These are phyloP conservation scores for Aspergillus pseudoterreus DNA, from an alignment of 2,329 filamentous ascomycete species.

Conservation along the genomic window DNA sequence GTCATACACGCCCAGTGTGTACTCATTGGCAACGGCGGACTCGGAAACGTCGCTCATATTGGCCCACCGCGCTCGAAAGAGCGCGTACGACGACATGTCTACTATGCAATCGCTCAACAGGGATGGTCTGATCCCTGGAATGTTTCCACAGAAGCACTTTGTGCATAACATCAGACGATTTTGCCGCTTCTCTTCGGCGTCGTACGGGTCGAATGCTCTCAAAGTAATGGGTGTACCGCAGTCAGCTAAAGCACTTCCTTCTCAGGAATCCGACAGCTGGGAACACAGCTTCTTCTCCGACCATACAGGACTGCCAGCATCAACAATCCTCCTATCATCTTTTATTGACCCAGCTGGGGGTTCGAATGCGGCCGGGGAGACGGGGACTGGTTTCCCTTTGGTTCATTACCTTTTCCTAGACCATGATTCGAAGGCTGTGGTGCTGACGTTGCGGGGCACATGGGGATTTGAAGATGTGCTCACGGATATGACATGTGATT, in stretches of 20 bases:
- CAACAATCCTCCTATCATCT: slow-evolving; percentile 60
- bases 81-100: slow-evolving; percentile 44
- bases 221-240: slow-evolving; percentile 45
- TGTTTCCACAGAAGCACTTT: slow-evolving; percentile 45
- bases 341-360: slow-evolving; percentile 68
- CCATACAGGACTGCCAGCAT: slow-evolving; percentile 42
- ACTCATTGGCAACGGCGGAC: slow-evolving; percentile 42
- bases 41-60: slow-evolving; percentile 45
- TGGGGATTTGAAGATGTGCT: slow-evolving; percentile 71
- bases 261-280: slow-evolving; percentile 32
- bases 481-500: slow-evolving; percentile 71
- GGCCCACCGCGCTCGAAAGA: slow-evolving; percentile 39
- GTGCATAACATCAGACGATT: slow-evolving; percentile 46
- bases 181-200: slow-evolving; percentile 46
- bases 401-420: slow-evolving; percentile 72
- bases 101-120: slow-evolving; percentile 41
- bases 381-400: slow-evolving; percentile 63
- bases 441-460: slow-evolving; percentile 69
- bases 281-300: slow-evolving; percentile 46
- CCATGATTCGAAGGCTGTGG: slow-evolving; percentile 67
- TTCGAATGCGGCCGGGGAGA: slow-evolving; percentile 61
- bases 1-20: slow-evolving; percentile 43
- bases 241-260: slow-evolving; percentile 27
- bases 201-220: slow-evolving; percentile 45
- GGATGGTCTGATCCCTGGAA: slow-evolving; percentile 43